These are phyloP conservation scores for Cryptococcus sp. DNA, from an alignment of 1,284 basidiomycete species.

Conservation along the genomic window DNA sequence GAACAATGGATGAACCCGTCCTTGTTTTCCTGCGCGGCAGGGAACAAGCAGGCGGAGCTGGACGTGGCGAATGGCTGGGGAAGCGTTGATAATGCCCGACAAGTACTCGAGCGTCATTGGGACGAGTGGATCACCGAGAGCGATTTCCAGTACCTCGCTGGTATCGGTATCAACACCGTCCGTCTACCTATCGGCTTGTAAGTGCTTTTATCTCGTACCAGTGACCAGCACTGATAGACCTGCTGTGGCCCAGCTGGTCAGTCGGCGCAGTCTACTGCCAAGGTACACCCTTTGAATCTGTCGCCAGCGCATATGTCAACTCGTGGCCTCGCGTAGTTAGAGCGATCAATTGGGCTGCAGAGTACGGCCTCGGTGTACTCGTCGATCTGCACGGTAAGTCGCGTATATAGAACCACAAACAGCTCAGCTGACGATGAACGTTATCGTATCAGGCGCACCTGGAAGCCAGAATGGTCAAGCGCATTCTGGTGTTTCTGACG, in stretches of 20 bases:
- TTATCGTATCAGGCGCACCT: conserved; percentile 16
- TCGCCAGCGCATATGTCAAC: conserved; percentile 64
- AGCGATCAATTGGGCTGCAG: conserved; percentile 68
- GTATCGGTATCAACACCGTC: conserved; percentile 66
- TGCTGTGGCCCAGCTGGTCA: conserved; percentile 55
- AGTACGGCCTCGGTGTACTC: conserved; percentile 68
- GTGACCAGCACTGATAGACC: neutral
- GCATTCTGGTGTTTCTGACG: conserved; percentile 73
- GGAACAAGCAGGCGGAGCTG: conserved; percentile 57
- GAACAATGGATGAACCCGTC: conserved; percentile 77
- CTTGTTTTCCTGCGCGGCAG: conserved; percentile 65
- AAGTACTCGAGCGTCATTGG: conserved; percentile 72
- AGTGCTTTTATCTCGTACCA: conserved; percentile 4
- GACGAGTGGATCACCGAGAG: conserved; percentile 69
- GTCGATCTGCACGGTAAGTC: conserved; percentile 69
- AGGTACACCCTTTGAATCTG: conserved; percentile 63
- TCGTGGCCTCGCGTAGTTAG: conserved; percentile 61
- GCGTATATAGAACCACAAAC: neutral
- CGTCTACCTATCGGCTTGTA: conserved; percentile 67
- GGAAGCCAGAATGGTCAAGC: conserved; percentile 55
- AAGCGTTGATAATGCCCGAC: conserved; percentile 56
- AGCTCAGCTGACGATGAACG: neutral
- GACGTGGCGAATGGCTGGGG: conserved; percentile 55
- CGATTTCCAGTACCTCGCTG: conserved; percentile 59
- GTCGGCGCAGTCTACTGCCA: conserved; percentile 51